Conservation (phyloP, 1,139 yeast genomes). For the Suhomyces coccinellae region DNA sequence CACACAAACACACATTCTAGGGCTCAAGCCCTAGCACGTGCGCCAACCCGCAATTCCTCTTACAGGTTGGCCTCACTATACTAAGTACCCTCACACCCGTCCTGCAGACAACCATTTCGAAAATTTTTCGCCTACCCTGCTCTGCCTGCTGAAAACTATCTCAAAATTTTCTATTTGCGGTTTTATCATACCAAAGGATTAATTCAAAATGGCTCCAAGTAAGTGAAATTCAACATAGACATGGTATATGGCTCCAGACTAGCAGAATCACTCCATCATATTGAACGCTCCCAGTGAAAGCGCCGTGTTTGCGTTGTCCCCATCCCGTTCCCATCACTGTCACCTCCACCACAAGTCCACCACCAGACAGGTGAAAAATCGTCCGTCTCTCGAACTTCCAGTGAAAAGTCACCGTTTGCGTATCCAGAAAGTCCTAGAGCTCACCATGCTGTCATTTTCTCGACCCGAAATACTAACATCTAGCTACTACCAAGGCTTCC, state of each 20-base stretch:
- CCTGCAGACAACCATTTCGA: constrained; percentile 12
- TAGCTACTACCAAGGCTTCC: constrained; percentile 69
- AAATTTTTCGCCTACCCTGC: constrained; percentile 15
- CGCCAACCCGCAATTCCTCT: constrained; percentile 1
- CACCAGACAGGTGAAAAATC: neutral
- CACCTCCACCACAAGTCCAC: neutral
- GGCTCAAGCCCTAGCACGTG: constrained; percentile 8
- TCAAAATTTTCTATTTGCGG: constrained; percentile 12
- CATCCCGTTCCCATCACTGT: neutral
- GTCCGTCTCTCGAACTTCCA: neutral
- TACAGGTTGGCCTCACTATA: neutral
- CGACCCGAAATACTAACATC: constrained; percentile 5
- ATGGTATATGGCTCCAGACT: neutral
- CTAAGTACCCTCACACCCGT: neutral
- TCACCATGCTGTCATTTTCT: neutral
- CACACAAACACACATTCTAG: constrained; percentile 1
- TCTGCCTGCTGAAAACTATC: constrained; percentile 7
- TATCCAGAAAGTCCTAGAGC: neutral
- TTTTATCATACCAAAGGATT: constrained; percentile 14
- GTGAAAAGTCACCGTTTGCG: neutral
- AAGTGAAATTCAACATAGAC: constrained; percentile 5
- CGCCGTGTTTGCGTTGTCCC: neutral
- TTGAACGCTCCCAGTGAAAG: neutral
- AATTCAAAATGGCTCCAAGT: constrained; percentile 34
- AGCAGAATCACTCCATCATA: neutral